Conservation (phyloP, 805 yeast species). For the Kodamaea hsintzibuensis region DNA sequence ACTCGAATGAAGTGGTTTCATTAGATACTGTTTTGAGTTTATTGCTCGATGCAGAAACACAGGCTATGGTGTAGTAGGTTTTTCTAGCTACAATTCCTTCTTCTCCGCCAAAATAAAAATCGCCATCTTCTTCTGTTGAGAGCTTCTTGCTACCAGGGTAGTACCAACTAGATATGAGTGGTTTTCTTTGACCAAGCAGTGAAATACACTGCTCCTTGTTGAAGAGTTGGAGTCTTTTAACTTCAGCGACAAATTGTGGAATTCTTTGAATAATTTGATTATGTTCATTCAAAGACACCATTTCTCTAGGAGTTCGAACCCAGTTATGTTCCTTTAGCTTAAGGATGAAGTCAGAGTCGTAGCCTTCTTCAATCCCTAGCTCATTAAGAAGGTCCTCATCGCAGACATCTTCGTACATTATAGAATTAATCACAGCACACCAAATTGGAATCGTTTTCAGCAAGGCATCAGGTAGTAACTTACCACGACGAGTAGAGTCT, state of each 20-base stretch:
- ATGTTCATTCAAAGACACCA: slow-evolving; percentile 59
- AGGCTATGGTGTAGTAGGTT: slow-evolving; percentile 3
- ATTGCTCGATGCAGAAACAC: slow-evolving; percentile 8
- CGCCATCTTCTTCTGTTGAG: neutral
- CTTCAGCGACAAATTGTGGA: slow-evolving; percentile 48
- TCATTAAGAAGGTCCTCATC: slow-evolving; percentile 6
- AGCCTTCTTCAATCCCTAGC: slow-evolving; percentile 1
- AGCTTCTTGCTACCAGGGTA: slow-evolving; percentile 50
- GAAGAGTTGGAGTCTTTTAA: slow-evolving; percentile 42
- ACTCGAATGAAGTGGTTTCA: slow-evolving; percentile 30
- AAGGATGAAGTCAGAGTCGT: slow-evolving; percentile 6
- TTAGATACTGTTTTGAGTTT: neutral
- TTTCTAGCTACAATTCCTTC: neutral
- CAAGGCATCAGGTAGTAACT: slow-evolving; percentile 80
- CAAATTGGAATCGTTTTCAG: slow-evolving; percentile 89
- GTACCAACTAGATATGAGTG: slow-evolving; percentile 69
- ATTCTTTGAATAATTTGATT: slow-evolving; percentile 48
- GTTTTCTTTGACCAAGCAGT: slow-evolving; percentile 27
- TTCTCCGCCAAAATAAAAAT: slow-evolving; percentile 6
- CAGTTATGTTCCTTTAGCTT: slow-evolving; percentile 26
- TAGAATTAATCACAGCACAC: slow-evolving; percentile 75
- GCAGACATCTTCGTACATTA: slow-evolving; percentile 41
- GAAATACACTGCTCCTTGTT: slow-evolving; percentile 27
- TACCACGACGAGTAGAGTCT: slow-evolving; percentile 86
- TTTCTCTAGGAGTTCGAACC: slow-evolving; percentile 50